Percentiles rank a stretch among this genome's conserved stretches.
Evolutionary conservation across 2,329 filamentous ascomycete species (phyloP).

Genomic region (Lachnellula subtilissima): DNA sequence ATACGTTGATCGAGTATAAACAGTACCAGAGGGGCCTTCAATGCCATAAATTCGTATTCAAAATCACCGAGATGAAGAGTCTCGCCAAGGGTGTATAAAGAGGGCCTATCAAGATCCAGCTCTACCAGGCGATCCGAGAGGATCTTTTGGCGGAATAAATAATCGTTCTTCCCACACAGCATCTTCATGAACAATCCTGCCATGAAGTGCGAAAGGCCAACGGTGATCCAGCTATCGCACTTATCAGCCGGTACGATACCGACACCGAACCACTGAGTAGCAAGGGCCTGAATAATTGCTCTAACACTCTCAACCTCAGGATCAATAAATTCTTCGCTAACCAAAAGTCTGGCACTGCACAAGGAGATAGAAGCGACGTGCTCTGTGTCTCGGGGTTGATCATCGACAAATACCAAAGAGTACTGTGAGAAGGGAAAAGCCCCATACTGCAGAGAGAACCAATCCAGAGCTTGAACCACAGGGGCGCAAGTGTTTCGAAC

Average conservation of each 20-base stretch:
- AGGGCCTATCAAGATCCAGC: conserved; percentile 75
- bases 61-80: conserved; percentile 74
- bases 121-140: conserved; percentile 78
- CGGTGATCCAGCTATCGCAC: conserved; percentile 80
- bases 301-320: conserved; percentile 77
- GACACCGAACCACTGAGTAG: conserved; percentile 91
- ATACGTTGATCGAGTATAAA: conserved; percentile 91
- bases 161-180: conserved; percentile 91
- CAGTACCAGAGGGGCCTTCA: conserved; percentile 86
- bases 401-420: conserved; percentile 91
- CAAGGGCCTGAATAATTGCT: conserved; percentile 74
- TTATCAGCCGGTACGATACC: conserved; percentile 81
- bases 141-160: conserved; percentile 82
- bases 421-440: conserved; percentile 89
- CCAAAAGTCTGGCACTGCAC: conserved; percentile 80
- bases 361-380: conserved; percentile 80
- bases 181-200: conserved; percentile 88
- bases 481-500: conserved; percentile 83
- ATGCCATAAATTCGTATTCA: conserved; percentile 82
- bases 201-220: conserved; percentile 91
- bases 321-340: conserved; percentile 80
- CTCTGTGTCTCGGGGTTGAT: conserved; percentile 69
- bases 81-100: conserved; percentile 73
- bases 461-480: conserved; percentile 82
- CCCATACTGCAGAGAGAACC: conserved; percentile 81